Evolutionary conservation across 371 early-diverging fungal species (phyloP), one percentile per base, ranked within the genome.

Genomic region (Umbelopsis sp.): DNA sequence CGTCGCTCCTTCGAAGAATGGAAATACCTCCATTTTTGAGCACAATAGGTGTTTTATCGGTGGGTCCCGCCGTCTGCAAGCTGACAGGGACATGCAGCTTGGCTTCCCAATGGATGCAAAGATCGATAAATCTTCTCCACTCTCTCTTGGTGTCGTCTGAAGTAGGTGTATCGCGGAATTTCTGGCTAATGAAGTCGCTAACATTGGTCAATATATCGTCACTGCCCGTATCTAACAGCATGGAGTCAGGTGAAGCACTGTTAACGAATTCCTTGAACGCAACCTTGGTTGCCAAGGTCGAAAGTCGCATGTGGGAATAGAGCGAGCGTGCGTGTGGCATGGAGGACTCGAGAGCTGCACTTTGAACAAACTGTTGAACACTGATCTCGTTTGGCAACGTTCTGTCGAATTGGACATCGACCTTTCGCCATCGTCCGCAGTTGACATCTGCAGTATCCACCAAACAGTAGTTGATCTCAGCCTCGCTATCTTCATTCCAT

Each of bases 181-280:
- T 57, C 14, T 38, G 11, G 14, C 32, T 35, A 16, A 57, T 35
- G 11, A 35, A 18, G 5, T 35, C 57, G 18, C 35, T 18, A 35
- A 57, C 57, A 18, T 57, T 57, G 11, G 57, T 25, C 35, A 57
- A 29, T n/a, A 57, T 16, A 57, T 57, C 57, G 18, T 57, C 57
- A n/a, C 18, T 57, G 22, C 57, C 57, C 10, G 18, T 10, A 35
- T 57, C 57, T 12, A 57, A 7, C 12, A 57, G 2, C 57, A 57
- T 57, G 32, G 48, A 16, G 20, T n/a, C 57, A 2, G 9, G 11
- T 1, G 35, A 16, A 57, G 29, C 29, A 18, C 35, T 18, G n/a
- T 11, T 14, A 6, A 38, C 57, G n/a, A 35, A 37, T 18, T 24
- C 29, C 18, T 29, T 18, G 35, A 57, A n/a, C 1, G 57, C 57